phyloP scores from a whole-genome alignment of 305 asterid species.

The Rubia balearica region DNA sequence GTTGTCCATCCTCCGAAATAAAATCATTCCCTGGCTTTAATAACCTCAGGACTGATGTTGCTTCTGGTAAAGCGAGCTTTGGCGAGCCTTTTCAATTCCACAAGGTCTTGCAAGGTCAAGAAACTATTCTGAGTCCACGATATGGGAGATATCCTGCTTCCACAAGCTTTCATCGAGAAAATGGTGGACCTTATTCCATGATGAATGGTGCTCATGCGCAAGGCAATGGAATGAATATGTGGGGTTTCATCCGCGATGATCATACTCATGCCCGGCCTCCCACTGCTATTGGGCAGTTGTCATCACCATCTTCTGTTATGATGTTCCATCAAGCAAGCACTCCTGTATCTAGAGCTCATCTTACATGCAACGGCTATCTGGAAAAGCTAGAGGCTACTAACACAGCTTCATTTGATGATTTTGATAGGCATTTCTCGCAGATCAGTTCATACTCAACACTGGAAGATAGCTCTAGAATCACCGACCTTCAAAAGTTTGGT shows the following conservation, averaged over 20 bases:
- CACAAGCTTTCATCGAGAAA: slow-evolving; percentile 29
- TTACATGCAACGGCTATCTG: slow-evolving; percentile 22
- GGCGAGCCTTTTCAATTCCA: slow-evolving; percentile 59
- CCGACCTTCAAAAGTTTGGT: slow-evolving; percentile 21
- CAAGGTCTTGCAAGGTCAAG: slow-evolving; percentile 99
- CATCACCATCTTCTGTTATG: slow-evolving; percentile 50
- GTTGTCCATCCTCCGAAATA: slow-evolving; percentile 38
- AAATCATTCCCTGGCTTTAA: slow-evolving; percentile 37
- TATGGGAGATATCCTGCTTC: slow-evolving; percentile 37
- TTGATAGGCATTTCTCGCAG: slow-evolving; percentile 28
- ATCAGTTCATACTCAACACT: slow-evolving; percentile 22
- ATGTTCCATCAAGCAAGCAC: slow-evolving; percentile 40
- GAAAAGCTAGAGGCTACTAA: slow-evolving; percentile 27
- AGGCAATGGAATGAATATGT: slow-evolving; percentile 34
- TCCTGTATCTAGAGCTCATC: slow-evolving; percentile 31
- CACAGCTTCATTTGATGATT: slow-evolving; percentile 25
- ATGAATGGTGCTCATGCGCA: slow-evolving; percentile 34
- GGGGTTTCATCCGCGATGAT: slow-evolving; percentile 37
- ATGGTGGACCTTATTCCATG: slow-evolving; percentile 19
- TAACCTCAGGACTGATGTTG: slow-evolving; percentile 27
- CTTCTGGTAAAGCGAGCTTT: slow-evolving; percentile 34
- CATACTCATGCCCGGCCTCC: slow-evolving; percentile 27
- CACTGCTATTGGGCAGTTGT: slow-evolving; percentile 27
- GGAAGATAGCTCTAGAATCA: slow-evolving; percentile 22
- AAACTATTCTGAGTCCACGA: slow-evolving; percentile 37